phyloP scores from a whole-genome alignment of 768 basidiomycete species.

The Boletus sensibilis region DNA sequence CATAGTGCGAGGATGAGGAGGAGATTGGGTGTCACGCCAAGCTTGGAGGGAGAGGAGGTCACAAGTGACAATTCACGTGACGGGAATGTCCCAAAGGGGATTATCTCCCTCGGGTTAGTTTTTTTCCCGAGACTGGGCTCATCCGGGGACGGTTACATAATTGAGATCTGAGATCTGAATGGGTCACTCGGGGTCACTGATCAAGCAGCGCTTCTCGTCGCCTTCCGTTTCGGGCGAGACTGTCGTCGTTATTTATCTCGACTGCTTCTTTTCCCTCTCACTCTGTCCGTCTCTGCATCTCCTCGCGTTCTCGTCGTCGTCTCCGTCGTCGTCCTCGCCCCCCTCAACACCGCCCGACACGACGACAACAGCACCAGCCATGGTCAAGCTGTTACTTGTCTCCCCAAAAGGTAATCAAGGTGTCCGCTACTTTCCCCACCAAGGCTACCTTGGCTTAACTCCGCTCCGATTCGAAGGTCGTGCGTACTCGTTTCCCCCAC shows the following conservation, averaged over 20 bases:
- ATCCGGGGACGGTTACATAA: slow-evolving; percentile 3
- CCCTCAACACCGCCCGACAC: slow-evolving; percentile 13
- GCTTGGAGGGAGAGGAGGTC: background rate
- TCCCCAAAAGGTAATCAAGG: slow-evolving; percentile 71
- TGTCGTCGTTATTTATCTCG: slow-evolving; percentile 35
- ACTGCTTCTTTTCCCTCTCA: slow-evolving; percentile 31
- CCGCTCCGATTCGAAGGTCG: slow-evolving; percentile 77
- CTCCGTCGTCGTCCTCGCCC: slow-evolving; percentile 14
- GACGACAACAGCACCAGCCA: slow-evolving; percentile 29
- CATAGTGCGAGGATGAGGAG: slow-evolving; percentile 41
- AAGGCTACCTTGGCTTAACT: slow-evolving; percentile 79
- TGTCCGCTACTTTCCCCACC: slow-evolving; percentile 69
- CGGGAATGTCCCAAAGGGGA: no score
- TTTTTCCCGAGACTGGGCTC: no score
- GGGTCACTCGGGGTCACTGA: slow-evolving; percentile 16
- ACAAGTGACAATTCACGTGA: slow-evolving; percentile 28
- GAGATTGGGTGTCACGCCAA: slow-evolving; percentile 6
- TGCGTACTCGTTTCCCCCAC: slow-evolving; percentile 34
- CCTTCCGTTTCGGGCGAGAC: slow-evolving; percentile 25
- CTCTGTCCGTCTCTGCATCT: slow-evolving; percentile 13
- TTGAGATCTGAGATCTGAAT: slow-evolving; percentile 27
- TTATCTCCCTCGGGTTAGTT: no score
- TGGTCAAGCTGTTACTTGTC: slow-evolving; percentile 70
- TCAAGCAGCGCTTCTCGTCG: slow-evolving; percentile 28
- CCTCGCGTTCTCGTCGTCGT: slow-evolving; percentile 16